Conservation (phyloP, 768 basidiomycete genomes). For the Tephrocybe sp. region DNA sequence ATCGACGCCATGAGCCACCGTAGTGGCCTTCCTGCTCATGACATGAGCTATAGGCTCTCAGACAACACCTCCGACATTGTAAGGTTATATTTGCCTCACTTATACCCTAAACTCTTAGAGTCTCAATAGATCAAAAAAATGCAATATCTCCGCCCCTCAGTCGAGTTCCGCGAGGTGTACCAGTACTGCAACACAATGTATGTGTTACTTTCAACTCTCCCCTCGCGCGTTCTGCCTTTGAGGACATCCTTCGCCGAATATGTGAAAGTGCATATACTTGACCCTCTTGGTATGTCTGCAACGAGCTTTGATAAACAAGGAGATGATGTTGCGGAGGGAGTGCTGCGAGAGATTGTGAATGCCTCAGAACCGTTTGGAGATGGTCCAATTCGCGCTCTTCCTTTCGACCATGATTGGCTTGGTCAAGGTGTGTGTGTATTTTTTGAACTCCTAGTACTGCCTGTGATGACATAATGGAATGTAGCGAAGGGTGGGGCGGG, state of each 20-base stretch:
- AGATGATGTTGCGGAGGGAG: constrained; percentile 19
- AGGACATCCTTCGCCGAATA: constrained; percentile 18
- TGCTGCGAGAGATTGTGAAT: constrained; percentile 14
- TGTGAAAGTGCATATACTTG: constrained; percentile 21
- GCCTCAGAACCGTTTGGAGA: constrained; percentile 1
- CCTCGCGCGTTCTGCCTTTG: constrained; percentile 19
- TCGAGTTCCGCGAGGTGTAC: constrained; percentile 21
- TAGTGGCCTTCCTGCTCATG: constrained; percentile 10
- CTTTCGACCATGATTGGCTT: constrained; percentile 10
- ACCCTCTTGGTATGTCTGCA: constrained; percentile 21
- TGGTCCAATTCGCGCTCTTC: neutral
- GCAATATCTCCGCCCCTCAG: constrained; percentile 23
- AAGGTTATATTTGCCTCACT: neutral
- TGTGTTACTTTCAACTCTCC: constrained; percentile 17
- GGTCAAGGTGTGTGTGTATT: constrained; percentile 13
- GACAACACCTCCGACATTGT: constrained; percentile 6
- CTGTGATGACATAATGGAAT: neutral
- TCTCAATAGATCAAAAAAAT: constrained; percentile 11
- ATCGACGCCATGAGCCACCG: constrained; percentile 18
- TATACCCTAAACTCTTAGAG: no score
- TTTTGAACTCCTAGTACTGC: neutral
- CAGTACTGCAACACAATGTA: constrained; percentile 27
- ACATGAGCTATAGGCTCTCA: constrained; percentile 5
- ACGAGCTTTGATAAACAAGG: constrained; percentile 23
- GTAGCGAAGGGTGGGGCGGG: constrained; percentile 22